A percentile compares a stretch with the other conserved stretches of the same genome.
Conservation (phyloP, 225 moss, liverwort and hornwort species). For the Lunularia cruciata region DNA sequence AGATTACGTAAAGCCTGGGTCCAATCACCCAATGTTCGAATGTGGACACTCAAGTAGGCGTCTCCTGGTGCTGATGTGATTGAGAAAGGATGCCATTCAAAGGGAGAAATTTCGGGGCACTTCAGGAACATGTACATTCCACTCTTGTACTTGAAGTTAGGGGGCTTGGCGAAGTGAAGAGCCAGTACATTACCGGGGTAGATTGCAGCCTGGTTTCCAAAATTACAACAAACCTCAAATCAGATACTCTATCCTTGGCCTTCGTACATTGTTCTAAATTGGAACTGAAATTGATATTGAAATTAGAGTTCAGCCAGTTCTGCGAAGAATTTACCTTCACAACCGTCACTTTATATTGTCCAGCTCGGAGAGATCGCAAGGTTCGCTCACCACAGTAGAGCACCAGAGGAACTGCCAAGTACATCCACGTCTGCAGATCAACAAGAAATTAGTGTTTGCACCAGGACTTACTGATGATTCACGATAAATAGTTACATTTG, state of each 20-base stretch:
- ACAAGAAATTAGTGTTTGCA: background rate
- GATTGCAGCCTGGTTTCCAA: slow-evolving; percentile 71
- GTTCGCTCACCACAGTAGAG: slow-evolving; percentile 82
- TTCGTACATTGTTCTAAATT: too few species aligned
- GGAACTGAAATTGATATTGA: background rate
- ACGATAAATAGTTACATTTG: background rate
- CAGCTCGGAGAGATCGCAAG: slow-evolving; percentile 76
- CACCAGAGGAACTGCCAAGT: slow-evolving; percentile 63
- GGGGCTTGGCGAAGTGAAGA: slow-evolving; percentile 82
- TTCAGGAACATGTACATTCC: slow-evolving; percentile 98
- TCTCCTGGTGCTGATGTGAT: slow-evolving; percentile 95
- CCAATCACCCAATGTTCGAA: slow-evolving; percentile 95
- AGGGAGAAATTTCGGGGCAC: slow-evolving; percentile 87
- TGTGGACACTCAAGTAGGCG: slow-evolving; percentile 87
- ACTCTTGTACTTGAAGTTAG: slow-evolving; percentile 86
- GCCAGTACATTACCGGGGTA: slow-evolving; percentile 92
- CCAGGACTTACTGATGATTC: background rate
- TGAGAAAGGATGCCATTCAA: slow-evolving; percentile 99
- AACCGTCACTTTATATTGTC: slow-evolving; percentile 78
- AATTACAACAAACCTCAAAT: background rate
- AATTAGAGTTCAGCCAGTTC: background rate
- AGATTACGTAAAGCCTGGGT: slow-evolving; percentile 67
- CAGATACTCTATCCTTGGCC: background rate
- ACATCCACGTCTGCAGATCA: slow-evolving; percentile 85
- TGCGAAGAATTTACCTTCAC: slow-evolving; percentile 62